Conservation (phyloP, 2,329 filamentous ascomycete genomes). For the Penicillium sp. region DNA sequence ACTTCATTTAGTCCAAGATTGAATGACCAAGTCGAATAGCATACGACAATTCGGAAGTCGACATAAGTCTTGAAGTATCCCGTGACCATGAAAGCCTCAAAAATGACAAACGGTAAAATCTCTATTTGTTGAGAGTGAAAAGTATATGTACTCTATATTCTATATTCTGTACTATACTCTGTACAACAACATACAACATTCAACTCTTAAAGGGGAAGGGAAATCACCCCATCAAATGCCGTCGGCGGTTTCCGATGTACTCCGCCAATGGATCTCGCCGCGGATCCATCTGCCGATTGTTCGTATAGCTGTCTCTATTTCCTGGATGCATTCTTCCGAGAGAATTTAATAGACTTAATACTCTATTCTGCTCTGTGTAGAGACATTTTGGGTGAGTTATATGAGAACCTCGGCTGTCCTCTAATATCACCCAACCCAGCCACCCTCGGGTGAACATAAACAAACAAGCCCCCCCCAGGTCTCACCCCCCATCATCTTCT, state of each 20-base stretch:
- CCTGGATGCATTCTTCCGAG: neutral
- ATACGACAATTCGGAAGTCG: neutral
- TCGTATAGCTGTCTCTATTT: neutral
- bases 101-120: neutral
- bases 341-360: too few relatives aligned
- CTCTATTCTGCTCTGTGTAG: too few relatives aligned
- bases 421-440: constrained; percentile 15
- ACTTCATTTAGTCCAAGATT: neutral
- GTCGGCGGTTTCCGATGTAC: constrained; percentile 20
- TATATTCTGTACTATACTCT: too few relatives aligned
- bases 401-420: constrained; percentile 9
- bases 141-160: too few relatives aligned
- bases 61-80: neutral
- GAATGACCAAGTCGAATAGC: neutral
- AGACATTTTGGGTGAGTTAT: neutral
- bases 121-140: too few relatives aligned
- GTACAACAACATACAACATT: too few relatives aligned
- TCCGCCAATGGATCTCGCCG: constrained; percentile 22
- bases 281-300: constrained; percentile 10
- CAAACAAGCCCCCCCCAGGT: constrained; percentile 11
- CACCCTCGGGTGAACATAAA: constrained; percentile 14
- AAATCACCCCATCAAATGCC: too few relatives aligned
- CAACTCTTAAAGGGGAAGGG: too few relatives aligned
- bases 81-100: neutral
- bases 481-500: constrained; percentile 5